phyloP scores from a whole-genome alignment of 331 rosid species.

The Ulmus americana region DNA sequence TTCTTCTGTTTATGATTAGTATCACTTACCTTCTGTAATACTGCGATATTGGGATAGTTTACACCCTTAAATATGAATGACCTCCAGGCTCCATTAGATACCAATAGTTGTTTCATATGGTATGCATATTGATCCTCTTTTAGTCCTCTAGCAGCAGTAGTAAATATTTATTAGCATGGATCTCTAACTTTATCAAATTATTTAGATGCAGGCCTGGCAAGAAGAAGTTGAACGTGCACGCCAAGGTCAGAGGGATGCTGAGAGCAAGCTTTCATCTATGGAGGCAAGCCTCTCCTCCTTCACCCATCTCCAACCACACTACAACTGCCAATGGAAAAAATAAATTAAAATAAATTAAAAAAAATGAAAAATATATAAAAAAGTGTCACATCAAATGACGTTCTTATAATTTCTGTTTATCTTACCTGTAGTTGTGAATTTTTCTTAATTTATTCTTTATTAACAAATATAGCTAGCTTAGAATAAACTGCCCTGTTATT shows the following conservation, averaged over 20 bases:
- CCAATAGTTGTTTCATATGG: background rate
- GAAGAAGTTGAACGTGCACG: constrained; percentile 94
- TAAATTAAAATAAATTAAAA: too few relatives aligned
- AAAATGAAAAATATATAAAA: too few relatives aligned
- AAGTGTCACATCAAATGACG: background rate
- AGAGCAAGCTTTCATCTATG: constrained; percentile 74
- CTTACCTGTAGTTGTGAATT: constrained; percentile 1
- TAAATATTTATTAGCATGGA: background rate
- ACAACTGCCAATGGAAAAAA: too few relatives aligned
- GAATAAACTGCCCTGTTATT: constrained; percentile 15
- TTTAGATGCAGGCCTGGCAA: constrained; percentile 86
- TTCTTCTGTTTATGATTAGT: background rate
- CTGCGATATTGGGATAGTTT: background rate
- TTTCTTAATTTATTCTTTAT: constrained; percentile 10
- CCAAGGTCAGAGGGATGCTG: constrained; percentile 98
- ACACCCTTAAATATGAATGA: background rate
- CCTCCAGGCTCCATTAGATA: background rate
- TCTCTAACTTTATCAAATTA: background rate
- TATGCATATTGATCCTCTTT: background rate
- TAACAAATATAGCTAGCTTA: too few relatives aligned
- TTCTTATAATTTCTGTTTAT: constrained; percentile 5
- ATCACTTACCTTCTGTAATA: background rate
- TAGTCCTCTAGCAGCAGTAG: background rate
- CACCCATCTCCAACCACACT: background rate
- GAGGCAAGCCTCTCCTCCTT: constrained; percentile 38